Percentiles rank a stretch among this genome's conserved stretches.
Conservation (phyloP, 305 asterid genomes). For the Striga hermonthica region DNA sequence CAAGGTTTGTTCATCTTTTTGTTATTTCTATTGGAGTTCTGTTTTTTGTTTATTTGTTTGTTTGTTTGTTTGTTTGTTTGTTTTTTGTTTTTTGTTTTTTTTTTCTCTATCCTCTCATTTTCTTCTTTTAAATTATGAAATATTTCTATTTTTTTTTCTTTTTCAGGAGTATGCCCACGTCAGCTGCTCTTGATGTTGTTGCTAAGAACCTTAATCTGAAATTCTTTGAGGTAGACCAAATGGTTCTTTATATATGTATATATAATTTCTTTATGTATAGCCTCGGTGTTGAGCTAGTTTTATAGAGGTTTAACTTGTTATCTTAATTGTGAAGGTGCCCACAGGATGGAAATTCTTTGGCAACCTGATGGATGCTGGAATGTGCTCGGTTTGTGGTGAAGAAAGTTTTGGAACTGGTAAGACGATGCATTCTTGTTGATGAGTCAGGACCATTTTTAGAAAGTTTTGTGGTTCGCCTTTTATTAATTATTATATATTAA, state of each 20-base stretch:
- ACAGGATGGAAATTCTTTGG: constrained; percentile 99
- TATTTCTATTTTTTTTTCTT: constrained; percentile 20
- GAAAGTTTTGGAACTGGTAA: constrained; percentile 99
- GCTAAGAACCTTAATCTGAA: constrained; percentile 82
- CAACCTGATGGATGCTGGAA: constrained; percentile 98
- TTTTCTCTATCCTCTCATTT: background rate
- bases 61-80: constrained; percentile 17
- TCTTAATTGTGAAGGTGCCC: constrained; percentile 61
- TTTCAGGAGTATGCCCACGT: constrained; percentile 99
- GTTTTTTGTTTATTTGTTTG: background rate
- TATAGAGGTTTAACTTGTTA: constrained; percentile 27
- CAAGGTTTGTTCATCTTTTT: constrained; percentile 54
- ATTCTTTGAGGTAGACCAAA: constrained; percentile 78
- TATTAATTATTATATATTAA: constrained; percentile 7
- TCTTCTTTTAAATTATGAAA: constrained; percentile 16
- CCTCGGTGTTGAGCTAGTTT: constrained; percentile 8
- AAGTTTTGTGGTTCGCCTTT: background rate
- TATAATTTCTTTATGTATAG: background rate
- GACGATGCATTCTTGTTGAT: constrained; percentile 17
- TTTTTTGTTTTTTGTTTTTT: constrained; percentile 16
- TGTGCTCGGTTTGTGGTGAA: constrained; percentile 99
- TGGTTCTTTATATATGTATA: too few species aligned
- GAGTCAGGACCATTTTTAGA: constrained; percentile 2
- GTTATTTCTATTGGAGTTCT: constrained; percentile 19
- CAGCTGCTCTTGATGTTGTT: constrained; percentile 99